A percentile compares a stretch with the other conserved stretches of the same genome.
Conservation (phyloP, 164 flowering plant genomes). For the grape (Vitis vinifera) region ASM3070453v1 NC_081816.1:23202001-23202500, state of each 20-base stretch:
- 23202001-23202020: background rate
- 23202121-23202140: slow-evolving; percentile 1
- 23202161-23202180: slow-evolving; percentile 3
- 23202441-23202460: background rate
- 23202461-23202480: slow-evolving; percentile 6
- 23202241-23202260: background rate
- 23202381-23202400: background rate
- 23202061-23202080: slow-evolving; percentile 11
- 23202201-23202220: background rate
- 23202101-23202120: background rate
- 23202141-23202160: slow-evolving; percentile 13
- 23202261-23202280: background rate
- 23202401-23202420: slow-evolving; percentile 12
- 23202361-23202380: slow-evolving; percentile 1
- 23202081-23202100: slow-evolving; percentile 5
- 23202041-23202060: background rate
- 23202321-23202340: background rate
- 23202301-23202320: slow-evolving; percentile 14
- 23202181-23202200: background rate
- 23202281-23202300: slow-evolving; percentile 4
- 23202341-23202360: slow-evolving; percentile 1
- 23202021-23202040: background rate
- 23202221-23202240: background rate
- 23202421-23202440: background rate
- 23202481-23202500: background rate